Conservation (phyloP, 1,139 yeast genomes). For the Arxiozyma bovina region DNA sequence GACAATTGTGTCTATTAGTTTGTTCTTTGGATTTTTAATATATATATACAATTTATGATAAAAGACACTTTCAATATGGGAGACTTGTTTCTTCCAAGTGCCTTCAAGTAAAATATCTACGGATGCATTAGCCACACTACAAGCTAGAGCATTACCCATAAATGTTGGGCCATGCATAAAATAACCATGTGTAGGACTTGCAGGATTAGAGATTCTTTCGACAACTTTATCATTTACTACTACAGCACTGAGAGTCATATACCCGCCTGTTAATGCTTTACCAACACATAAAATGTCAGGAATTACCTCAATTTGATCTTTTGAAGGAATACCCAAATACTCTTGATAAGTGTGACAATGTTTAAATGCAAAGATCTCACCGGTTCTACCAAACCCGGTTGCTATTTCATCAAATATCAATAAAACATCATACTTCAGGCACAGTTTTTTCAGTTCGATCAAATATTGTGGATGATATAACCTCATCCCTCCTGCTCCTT, state of each 20-base stretch:
- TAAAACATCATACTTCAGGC: slow-evolving; percentile 27
- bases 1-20: slow-evolving; percentile 15
- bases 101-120: slow-evolving; percentile 27
- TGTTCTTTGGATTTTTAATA: slow-evolving; percentile 8
- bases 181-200: slow-evolving; percentile 16
- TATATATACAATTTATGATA: slow-evolving; percentile 16
- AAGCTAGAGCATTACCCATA: slow-evolving; percentile 34
- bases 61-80: slow-evolving; percentile 19
- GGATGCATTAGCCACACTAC: slow-evolving; percentile 30
- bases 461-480: slow-evolving; percentile 30
- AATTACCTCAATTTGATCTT: slow-evolving; percentile 19
- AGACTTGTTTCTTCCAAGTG: slow-evolving; percentile 21
- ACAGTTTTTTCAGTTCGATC: slow-evolving; percentile 28
- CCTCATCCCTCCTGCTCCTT: slow-evolving; percentile 36
- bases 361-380: slow-evolving; percentile 30
- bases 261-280: slow-evolving; percentile 31
- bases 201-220: slow-evolving; percentile 10
- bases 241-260: slow-evolving; percentile 30
- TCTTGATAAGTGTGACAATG: slow-evolving; percentile 17
- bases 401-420: slow-evolving; percentile 33
- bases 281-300: slow-evolving; percentile 31
- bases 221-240: slow-evolving; percentile 21
- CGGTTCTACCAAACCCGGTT: slow-evolving; percentile 33
- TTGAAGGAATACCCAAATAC: slow-evolving; percentile 6
- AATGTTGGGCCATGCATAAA: slow-evolving; percentile 34